Conservation (phyloP, 2,329 filamentous ascomycete genomes). For the Neofusicoccum sp. region DNA sequence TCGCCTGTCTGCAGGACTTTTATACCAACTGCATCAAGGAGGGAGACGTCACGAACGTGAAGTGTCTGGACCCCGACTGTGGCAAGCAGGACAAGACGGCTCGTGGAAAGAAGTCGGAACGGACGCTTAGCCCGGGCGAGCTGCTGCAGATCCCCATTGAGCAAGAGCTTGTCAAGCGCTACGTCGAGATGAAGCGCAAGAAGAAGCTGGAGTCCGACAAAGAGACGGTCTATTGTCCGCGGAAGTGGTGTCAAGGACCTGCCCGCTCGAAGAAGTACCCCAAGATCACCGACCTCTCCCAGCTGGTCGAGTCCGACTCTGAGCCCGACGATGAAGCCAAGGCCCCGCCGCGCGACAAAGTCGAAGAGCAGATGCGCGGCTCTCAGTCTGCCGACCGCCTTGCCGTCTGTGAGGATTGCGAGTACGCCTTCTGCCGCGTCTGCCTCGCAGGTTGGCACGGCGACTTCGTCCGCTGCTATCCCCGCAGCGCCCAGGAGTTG, state of each 20-base stretch:
- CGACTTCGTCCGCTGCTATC: constrained; percentile 71
- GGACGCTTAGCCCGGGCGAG: constrained; percentile 76
- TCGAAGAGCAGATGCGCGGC: constrained; percentile 21
- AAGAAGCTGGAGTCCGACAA: constrained; percentile 89
- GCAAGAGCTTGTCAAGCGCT: constrained; percentile 74
- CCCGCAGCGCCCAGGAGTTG: constrained; percentile 66
- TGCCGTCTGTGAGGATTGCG: constrained; percentile 83
- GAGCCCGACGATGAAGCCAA: constrained; percentile 36
- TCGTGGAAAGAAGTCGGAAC: constrained; percentile 58
- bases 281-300: constrained; percentile 42
- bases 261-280: constrained; percentile 59
- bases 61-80: constrained; percentile 77
- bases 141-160: constrained; percentile 55
- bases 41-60: constrained; percentile 75
- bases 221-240: constrained; percentile 86
- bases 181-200: constrained; percentile 88
- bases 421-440: constrained; percentile 81
- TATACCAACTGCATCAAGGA: constrained; percentile 86
- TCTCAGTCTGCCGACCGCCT: constrained; percentile 58
- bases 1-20: constrained; percentile 82
- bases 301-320: constrained; percentile 39
- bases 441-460: constrained; percentile 88
- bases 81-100: constrained; percentile 56
- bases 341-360: constrained; percentile 40
- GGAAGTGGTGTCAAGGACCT: constrained; percentile 88